Percentiles rank a stretch among this genome's conserved stretches.
These are phyloP conservation scores for Durio zibethinus DNA, from an alignment of 345 rosid species.

Conservation along the genomic window DNA sequence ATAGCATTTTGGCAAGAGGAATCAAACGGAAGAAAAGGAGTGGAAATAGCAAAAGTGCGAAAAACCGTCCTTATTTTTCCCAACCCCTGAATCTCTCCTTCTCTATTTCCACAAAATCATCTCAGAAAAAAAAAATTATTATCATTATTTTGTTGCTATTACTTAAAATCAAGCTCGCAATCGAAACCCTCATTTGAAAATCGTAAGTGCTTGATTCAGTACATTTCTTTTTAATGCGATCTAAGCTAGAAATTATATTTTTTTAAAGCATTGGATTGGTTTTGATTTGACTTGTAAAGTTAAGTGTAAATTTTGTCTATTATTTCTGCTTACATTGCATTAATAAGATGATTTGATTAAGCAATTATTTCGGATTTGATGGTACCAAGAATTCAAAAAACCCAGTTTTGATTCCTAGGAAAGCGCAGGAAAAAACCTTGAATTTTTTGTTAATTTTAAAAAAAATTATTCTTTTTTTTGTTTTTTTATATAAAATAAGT, in stretches of 20 bases:
- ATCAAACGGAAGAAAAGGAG: neutral
- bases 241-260: neutral
- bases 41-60: neutral
- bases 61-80: neutral
- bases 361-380: neutral
- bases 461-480: neutral
- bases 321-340: conserved; percentile 10
- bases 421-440: neutral
- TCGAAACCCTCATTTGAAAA: neutral
- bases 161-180: neutral
- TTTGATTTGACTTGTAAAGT: neutral
- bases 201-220: conserved; percentile 24
- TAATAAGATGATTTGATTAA: neutral
- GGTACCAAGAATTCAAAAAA: neutral
- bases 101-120: neutral
- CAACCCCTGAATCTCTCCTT: neutral
- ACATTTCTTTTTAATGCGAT: neutral
- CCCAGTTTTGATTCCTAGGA: conserved; percentile 15
- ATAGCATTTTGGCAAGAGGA: neutral
- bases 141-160: neutral
- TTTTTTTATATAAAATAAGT: neutral
- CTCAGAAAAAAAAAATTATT: neutral
- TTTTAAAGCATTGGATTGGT: neutral
- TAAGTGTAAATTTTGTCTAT: neutral
- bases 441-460: neutral